Conservation (phyloP, 768 basidiomycete genomes). For the Mycena galopus region DNA sequence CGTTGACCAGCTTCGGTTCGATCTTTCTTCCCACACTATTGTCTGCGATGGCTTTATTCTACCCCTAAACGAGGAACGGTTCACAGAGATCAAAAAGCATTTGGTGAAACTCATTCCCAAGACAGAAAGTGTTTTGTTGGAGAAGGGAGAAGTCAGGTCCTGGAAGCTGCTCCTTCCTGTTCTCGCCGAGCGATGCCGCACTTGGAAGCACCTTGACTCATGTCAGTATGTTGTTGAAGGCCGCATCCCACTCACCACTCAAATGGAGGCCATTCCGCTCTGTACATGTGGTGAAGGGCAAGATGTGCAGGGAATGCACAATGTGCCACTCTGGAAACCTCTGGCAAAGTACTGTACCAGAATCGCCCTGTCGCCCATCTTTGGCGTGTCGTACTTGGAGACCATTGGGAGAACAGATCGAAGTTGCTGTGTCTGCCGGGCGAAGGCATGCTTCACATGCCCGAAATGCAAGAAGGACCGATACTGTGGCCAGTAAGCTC, state of each 20-base stretch:
- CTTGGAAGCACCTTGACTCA: slow-evolving; percentile 60
- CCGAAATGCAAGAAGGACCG: slow-evolving; percentile 38
- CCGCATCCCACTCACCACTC: slow-evolving; percentile 54
- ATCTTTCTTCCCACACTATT: slow-evolving; percentile 63
- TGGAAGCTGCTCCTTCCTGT: slow-evolving; percentile 70
- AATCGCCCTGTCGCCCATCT: slow-evolving; percentile 65
- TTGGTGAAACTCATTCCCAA: slow-evolving; percentile 29
- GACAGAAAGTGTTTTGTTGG: slow-evolving; percentile 38
- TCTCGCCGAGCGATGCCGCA: slow-evolving; percentile 68
- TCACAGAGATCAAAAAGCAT: slow-evolving; percentile 30
- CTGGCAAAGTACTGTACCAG: slow-evolving; percentile 69
- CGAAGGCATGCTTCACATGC: slow-evolving; percentile 40
- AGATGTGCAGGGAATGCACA: slow-evolving; percentile 54
- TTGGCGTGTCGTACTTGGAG: slow-evolving; percentile 60
- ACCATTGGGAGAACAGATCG: slow-evolving; percentile 39
- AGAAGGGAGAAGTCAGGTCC: slow-evolving; percentile 51
- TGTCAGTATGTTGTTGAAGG: slow-evolving; percentile 61
- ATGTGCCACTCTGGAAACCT: slow-evolving; percentile 46
- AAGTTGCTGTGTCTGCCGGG: slow-evolving; percentile 46
- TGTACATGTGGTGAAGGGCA: slow-evolving; percentile 69
- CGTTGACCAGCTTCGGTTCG: slow-evolving; percentile 60
- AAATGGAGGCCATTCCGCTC: slow-evolving; percentile 55
- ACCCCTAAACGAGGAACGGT: slow-evolving; percentile 47
- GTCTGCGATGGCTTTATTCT: no score
- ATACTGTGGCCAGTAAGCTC: slow-evolving; percentile 43